phyloP scores from a whole-genome alignment of 371 early-diverging fungal species.

The Funneliformis caledonium region DNA sequence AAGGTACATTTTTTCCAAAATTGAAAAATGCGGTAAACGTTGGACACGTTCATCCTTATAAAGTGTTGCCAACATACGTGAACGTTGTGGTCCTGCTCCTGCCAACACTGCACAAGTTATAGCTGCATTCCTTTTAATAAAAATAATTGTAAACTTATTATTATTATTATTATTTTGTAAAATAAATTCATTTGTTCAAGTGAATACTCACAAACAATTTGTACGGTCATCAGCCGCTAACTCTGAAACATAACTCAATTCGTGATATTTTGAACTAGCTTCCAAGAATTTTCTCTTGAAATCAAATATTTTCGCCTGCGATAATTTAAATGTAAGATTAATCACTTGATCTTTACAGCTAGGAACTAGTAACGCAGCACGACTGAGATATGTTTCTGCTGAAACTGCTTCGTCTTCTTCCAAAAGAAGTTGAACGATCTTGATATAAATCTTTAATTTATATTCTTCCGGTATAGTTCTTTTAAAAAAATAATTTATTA shows the following conservation, averaged over 20 bases:
- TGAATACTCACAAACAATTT: constrained; percentile 62
- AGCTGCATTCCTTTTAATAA: constrained; percentile 58
- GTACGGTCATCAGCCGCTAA: constrained; percentile 70
- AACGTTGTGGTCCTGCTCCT: constrained; percentile 89
- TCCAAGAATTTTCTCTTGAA: constrained; percentile 86
- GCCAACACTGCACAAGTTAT: constrained; percentile 88
- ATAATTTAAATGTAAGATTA: constrained; percentile 67
- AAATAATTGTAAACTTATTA: not conserved
- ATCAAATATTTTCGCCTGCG: constrained; percentile 87
- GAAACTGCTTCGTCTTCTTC: constrained; percentile 84
- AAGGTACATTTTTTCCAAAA: constrained; percentile 91
- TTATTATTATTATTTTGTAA: not conserved
- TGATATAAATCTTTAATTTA: constrained; percentile 81
- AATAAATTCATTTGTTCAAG: not conserved
- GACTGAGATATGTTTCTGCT: constrained; percentile 84
- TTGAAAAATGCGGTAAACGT: constrained; percentile 64
- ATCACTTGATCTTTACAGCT: constrained; percentile 58
- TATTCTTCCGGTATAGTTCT: constrained; percentile 77
- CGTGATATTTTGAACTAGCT: constrained; percentile 84
- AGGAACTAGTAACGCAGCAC: constrained; percentile 74
- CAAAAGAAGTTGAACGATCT: constrained; percentile 80
- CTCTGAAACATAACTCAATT: constrained; percentile 73
- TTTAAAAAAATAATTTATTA: not conserved
- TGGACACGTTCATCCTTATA: constrained; percentile 90
- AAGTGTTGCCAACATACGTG: constrained; percentile 86